phyloP scores from a whole-genome alignment of 768 basidiomycete genomes.

The Leucosporidium yakuticum region DNA sequence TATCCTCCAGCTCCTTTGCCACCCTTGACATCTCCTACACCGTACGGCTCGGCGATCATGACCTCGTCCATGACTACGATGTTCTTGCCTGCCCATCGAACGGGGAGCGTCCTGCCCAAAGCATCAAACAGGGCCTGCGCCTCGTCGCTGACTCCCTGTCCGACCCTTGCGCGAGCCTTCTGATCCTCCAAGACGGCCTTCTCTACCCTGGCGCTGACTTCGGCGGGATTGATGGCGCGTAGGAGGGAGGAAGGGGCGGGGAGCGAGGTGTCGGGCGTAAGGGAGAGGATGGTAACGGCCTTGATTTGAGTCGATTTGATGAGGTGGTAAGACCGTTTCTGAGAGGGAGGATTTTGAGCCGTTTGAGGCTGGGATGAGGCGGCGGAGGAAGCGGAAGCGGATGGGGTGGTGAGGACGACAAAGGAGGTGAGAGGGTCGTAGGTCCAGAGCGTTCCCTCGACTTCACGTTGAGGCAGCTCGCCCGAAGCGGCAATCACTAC shows the following conservation, averaged over 20 bases:
- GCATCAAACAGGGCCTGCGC: slow-evolving; percentile 31
- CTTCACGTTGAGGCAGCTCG: background rate
- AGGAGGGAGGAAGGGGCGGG: slow-evolving; percentile 4
- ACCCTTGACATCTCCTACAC: slow-evolving; percentile 13
- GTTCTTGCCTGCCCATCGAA: slow-evolving; percentile 22
- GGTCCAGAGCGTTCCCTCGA: slow-evolving; percentile 22
- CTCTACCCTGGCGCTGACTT: slow-evolving; percentile 2
- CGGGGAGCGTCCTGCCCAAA: slow-evolving; percentile 30
- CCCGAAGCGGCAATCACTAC: background rate
- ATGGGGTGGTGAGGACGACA: slow-evolving; percentile 11
- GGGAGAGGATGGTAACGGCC: slow-evolving; percentile 13
- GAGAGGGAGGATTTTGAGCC: background rate
- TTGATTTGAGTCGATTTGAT: slow-evolving; percentile 24
- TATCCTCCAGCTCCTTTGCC: slow-evolving; percentile 16
- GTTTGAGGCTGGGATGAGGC: background rate
- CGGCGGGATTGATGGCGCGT: no score
- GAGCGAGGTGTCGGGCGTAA: slow-evolving; percentile 10
- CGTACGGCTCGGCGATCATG: slow-evolving; percentile 29
- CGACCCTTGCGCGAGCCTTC: slow-evolving; percentile 5
- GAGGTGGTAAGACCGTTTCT: slow-evolving; percentile 12
- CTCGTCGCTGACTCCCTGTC: slow-evolving; percentile 15
- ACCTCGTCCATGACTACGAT: slow-evolving; percentile 38
- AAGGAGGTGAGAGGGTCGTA: slow-evolving; percentile 19
- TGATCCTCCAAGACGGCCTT: background rate
- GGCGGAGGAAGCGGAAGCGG: background rate